These are phyloP conservation scores for Arctium lappa DNA, from an alignment of 129 eudicot genomes.

Conservation along the genomic window DNA sequence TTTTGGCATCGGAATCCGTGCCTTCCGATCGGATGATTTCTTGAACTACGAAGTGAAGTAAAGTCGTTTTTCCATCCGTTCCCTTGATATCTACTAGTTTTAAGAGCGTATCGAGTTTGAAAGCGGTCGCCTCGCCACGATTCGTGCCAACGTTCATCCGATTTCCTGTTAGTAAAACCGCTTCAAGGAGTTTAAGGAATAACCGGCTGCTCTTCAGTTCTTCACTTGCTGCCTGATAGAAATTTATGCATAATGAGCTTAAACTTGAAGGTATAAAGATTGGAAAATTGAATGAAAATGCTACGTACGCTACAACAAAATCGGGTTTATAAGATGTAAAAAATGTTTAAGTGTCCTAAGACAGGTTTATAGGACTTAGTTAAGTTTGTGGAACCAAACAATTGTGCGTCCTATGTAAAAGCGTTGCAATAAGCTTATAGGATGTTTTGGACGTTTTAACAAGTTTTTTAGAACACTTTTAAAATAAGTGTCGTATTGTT, in stretches of 20 bases:
- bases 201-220: slow-evolving; percentile 81
- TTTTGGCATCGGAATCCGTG: slow-evolving; percentile 28
- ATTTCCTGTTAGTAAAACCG: slow-evolving; percentile 86
- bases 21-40: slow-evolving; percentile 87
- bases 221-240: slow-evolving; percentile 69
- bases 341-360: too few species aligned
- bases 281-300: neutral
- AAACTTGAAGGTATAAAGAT: too few species aligned
- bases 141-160: slow-evolving; percentile 96
- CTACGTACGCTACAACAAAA: too few species aligned
- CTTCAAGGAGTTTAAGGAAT: slow-evolving; percentile 94
- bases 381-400: neutral
- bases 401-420: neutral
- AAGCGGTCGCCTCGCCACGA: slow-evolving; percentile 90
- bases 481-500: too few species aligned
- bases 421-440: too few species aligned
- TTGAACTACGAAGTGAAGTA: slow-evolving; percentile 96
- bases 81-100: slow-evolving; percentile 88
- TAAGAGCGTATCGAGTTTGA: slow-evolving; percentile 81
- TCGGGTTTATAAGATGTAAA: neutral
- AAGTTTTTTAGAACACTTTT: too few species aligned
- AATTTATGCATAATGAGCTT: slow-evolving; percentile 16
- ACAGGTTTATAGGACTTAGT: neutral
- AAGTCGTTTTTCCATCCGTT: slow-evolving; percentile 88
- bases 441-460: too few species aligned